A percentile compares a stretch with the other conserved stretches of the same genome.
phyloP scores from a whole-genome alignment of 1,284 basidiomycete species.

The Cryptococcus deneoformans region DNA sequence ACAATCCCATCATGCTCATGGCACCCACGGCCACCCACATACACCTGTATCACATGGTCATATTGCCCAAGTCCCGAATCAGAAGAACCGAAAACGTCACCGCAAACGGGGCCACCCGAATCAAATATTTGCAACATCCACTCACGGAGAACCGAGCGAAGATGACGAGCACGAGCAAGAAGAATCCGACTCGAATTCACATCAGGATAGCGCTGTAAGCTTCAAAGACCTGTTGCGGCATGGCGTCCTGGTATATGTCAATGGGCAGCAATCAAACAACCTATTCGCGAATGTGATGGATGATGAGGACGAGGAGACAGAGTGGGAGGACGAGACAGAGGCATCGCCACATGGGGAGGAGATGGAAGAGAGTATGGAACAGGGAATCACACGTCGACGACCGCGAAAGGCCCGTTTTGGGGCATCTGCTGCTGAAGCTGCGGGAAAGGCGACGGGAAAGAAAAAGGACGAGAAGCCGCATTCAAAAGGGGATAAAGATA shows the following conservation, averaged over 20 bases:
- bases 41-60: background rate
- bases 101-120: background rate
- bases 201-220: slow-evolving; percentile 17
- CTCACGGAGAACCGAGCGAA: slow-evolving; percentile 34
- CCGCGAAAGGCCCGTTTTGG: slow-evolving; percentile 29
- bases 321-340: slow-evolving; percentile 25
- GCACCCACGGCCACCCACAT: slow-evolving; percentile 15
- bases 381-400: slow-evolving; percentile 20
- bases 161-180: slow-evolving; percentile 30
- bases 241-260: slow-evolving; percentile 47
- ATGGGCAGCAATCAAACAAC: slow-evolving; percentile 47
- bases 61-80: background rate
- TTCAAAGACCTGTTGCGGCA: slow-evolving; percentile 49
- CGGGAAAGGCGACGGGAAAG: slow-evolving; percentile 5
- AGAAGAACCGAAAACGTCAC: slow-evolving; percentile 5
- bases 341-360: slow-evolving; percentile 2
- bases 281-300: slow-evolving; percentile 49
- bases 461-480: slow-evolving; percentile 7
- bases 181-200: slow-evolving; percentile 13
- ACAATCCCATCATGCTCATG: slow-evolving; percentile 19
- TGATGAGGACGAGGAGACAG: slow-evolving; percentile 28
- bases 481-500: slow-evolving; percentile 32
- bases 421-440: slow-evolving; percentile 17
- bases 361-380: slow-evolving; percentile 20
- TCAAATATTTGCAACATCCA: background rate